phyloP scores from a whole-genome alignment of 2,329 filamentous ascomycete species.

The Ceratocystis ficicola region DNA sequence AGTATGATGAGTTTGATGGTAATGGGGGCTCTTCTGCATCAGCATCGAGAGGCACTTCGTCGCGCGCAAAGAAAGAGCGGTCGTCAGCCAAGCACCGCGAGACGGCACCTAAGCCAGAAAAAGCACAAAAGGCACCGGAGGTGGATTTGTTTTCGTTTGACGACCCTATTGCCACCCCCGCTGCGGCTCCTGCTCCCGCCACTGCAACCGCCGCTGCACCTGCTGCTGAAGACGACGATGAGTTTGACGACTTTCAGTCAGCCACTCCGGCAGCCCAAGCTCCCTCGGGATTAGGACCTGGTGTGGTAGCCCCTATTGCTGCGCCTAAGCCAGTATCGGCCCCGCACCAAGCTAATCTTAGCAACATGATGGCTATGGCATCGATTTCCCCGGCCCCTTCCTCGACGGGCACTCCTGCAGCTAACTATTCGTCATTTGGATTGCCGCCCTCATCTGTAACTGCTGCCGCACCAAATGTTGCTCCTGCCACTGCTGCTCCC shows the following conservation, averaged over 20 bases:
- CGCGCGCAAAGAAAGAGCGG: conserved; percentile 25
- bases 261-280: conserved; percentile 51
- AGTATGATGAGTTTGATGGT: conserved; percentile 94
- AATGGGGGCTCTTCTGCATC: conserved; percentile 38
- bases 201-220: conserved; percentile 11
- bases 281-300: conserved; percentile 29
- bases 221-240: conserved; percentile 59
- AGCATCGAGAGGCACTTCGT: conserved; percentile 35
- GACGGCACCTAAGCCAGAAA: conserved; percentile 49
- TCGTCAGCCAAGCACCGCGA: conserved; percentile 35
- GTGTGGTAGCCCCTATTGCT: conserved; percentile 42
- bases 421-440: conserved; percentile 53
- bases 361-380: conserved; percentile 65
- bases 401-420: conserved; percentile 41
- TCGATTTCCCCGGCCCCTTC: conserved; percentile 66
- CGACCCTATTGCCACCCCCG: conserved; percentile 45
- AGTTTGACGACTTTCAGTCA: conserved; percentile 96
- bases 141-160: conserved; percentile 90
- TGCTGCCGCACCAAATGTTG: conserved; percentile 26
- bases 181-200: conserved; percentile 31
- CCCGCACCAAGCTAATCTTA: conserved; percentile 66
- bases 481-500: conserved; percentile 24
- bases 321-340: conserved; percentile 74
- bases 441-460: conserved; percentile 30
- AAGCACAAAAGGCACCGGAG: conserved; percentile 63